Base-by-base conservation (phyloP, 1,284 basidiomycete species). In the Malassezia sympodialis region DNA sequence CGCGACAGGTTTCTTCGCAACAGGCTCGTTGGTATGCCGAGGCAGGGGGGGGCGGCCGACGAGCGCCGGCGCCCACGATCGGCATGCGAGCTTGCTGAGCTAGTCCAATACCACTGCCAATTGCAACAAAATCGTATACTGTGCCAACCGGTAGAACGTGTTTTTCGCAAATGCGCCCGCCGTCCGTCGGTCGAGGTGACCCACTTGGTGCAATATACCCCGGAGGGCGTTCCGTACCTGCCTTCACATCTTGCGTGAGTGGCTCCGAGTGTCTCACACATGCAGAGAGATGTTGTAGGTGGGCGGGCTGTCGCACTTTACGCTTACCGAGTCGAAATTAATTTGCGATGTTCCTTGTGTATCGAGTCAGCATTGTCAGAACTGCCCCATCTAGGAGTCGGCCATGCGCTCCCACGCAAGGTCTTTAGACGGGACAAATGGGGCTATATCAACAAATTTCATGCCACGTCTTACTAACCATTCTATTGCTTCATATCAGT, bases 101-200 rank as follows among this genome's bases (percentile, higher is more conserved):
- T 67, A 28, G 59, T 59, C 2, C 66, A 67, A 48, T 63, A 60
- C 37, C 61, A 67, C 43, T 67, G 66, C 47, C 59, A 63, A 35
- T 46, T 65, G 1, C 58, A 57, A 41, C 32, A 53, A 8, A 44
- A 61, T 27, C 58, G 59, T 17, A 58, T 63, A 19, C 40, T 67
- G 40, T 67, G 66, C 32, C 60, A 63, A 30, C 63, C 66, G 3
- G 59, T 67, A 46, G 66, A 67, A 48, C 63, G 66, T 3, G 58
- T 67, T 43, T 67, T 67, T 23, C 61, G 63, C 41, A 56, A 61
- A 58, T 58, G 50, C 19, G 39, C 51, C 11, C 56, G 60, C 17
- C 46, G 65, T 11, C 65, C 65, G 14, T 59, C 63, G 4, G 63
- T 67, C 31, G 65, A 67, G 46, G 65, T 67, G 26, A 61, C 65